phyloP scores from a whole-genome alignment of 768 basidiomycete genomes.

The Russula sp. region DNA sequence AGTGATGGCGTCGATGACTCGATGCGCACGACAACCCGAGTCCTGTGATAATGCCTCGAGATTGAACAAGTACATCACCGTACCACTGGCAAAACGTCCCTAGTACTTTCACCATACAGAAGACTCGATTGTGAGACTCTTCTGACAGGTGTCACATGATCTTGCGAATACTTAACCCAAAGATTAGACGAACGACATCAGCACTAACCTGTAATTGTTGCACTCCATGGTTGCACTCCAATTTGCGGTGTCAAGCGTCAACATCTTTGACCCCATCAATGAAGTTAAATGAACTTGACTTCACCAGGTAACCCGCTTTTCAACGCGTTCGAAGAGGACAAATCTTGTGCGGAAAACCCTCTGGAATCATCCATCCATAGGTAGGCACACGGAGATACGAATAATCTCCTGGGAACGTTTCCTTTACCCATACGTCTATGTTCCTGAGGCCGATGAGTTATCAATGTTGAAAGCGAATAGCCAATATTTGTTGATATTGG shows the following conservation, averaged over 20 bases:
- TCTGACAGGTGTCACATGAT: not conserved
- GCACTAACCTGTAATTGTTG: not conserved
- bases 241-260: not conserved
- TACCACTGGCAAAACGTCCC: no score
- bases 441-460: constrained; percentile 1
- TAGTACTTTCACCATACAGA: no score
- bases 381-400: not conserved
- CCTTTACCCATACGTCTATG: not conserved
- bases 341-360: not conserved
- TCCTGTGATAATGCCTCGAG: not conserved
- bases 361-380: not conserved
- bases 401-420: not conserved
- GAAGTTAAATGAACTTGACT: not conserved
- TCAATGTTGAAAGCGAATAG: not conserved
- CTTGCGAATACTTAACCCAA: not conserved
- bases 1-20: not conserved
- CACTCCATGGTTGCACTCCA: not conserved
- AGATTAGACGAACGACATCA: not conserved
- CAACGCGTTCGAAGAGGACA: not conserved
- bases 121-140: not conserved
- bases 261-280: not conserved
- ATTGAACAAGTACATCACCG: not conserved
- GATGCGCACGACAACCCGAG: not conserved
- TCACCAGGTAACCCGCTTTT: not conserved
- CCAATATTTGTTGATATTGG: no score